phyloP scores from a whole-genome alignment of 768 basidiomycete genomes.

The Rhizopogon rudus region DNA sequence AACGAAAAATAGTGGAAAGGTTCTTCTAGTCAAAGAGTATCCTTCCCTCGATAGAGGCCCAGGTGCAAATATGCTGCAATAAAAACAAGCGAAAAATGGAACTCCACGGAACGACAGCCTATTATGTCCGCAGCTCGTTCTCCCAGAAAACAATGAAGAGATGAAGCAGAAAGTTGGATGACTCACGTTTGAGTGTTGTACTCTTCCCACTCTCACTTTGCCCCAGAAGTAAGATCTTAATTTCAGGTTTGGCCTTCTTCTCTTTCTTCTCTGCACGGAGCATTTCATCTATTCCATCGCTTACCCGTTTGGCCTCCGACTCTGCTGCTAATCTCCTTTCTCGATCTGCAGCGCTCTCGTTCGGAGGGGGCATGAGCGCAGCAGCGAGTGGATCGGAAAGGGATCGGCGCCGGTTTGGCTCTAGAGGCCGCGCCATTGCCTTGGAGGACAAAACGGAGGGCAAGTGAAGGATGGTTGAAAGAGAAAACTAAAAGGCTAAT shows the following conservation, averaged over 20 bases:
- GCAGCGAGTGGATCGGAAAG: slow-evolving; percentile 68
- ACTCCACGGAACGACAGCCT: neutral
- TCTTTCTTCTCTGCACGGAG: slow-evolving; percentile 62
- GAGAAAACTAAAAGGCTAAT: slow-evolving; percentile 11
- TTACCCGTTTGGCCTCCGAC: slow-evolving; percentile 65
- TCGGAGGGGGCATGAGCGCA: slow-evolving; percentile 61
- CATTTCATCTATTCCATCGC: slow-evolving; percentile 78
- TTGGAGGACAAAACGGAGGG: neutral
- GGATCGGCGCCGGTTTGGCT: slow-evolving; percentile 36
- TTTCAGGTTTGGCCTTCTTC: slow-evolving; percentile 55
- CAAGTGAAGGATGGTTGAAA: neutral
- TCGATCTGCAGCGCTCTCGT: slow-evolving; percentile 67
- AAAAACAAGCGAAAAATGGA: neutral
- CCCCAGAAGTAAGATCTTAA: slow-evolving; percentile 76
- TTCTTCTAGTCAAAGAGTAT: neutral
- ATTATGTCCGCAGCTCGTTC: neutral
- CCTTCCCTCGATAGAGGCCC: neutral
- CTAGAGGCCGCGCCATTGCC: slow-evolving; percentile 23
- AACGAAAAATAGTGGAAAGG: neutral
- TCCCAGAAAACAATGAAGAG: neutral
- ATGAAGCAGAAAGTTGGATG: neutral
- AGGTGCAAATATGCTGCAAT: slow-evolving; percentile 1
- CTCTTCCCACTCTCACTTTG: slow-evolving; percentile 91
- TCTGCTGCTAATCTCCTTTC: slow-evolving; percentile 63
- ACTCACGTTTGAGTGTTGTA: slow-evolving; percentile 85